These are phyloP conservation scores for Dentipellis sp. DNA, from an alignment of 768 basidiomycete species.

Conservation along the genomic window DNA sequence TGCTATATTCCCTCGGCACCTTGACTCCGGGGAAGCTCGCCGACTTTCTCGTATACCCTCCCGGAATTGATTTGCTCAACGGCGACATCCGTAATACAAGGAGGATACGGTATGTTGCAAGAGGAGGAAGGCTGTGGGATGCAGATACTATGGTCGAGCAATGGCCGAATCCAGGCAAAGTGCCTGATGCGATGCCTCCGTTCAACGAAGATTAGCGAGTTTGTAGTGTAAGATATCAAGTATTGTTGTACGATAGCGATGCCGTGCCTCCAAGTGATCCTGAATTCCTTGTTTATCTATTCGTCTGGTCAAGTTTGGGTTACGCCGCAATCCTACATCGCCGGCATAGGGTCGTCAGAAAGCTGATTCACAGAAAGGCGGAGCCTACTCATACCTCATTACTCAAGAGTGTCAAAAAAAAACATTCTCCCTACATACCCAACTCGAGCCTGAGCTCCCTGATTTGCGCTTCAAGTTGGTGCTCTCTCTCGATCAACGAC, in stretches of 20 bases:
- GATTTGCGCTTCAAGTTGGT: conserved; percentile 1
- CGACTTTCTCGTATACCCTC: conserved; percentile 59
- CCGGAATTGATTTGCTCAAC: conserved; percentile 46
- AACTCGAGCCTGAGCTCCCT: conserved; percentile 2
- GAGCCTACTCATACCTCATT: too few species aligned
- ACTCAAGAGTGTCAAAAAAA: neutral
- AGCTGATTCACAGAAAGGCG: too few species aligned
- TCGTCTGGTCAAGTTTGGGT: too few species aligned
- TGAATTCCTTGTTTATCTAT: too few species aligned
- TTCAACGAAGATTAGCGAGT: neutral
- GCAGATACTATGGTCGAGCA: conserved; percentile 58
- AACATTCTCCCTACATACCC: neutral
- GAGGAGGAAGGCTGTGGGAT: conserved; percentile 66
- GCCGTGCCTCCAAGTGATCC: neutral
- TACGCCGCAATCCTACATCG: too few species aligned
- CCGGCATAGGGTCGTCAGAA: too few species aligned
- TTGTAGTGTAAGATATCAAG: neutral
- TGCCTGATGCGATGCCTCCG: conserved; percentile 26
- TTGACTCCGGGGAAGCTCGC: conserved; percentile 60
- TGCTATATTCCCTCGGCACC: conserved; percentile 53
- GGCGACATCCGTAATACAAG: conserved; percentile 41
- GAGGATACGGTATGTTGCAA: conserved; percentile 45
- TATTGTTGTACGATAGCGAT: neutral
- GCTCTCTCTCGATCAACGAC: neutral
- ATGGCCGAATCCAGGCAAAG: conserved; percentile 59